Evolutionary conservation across 345 rosid genomes (phyloP).

Genomic region (Camelina neglecta): DNA sequence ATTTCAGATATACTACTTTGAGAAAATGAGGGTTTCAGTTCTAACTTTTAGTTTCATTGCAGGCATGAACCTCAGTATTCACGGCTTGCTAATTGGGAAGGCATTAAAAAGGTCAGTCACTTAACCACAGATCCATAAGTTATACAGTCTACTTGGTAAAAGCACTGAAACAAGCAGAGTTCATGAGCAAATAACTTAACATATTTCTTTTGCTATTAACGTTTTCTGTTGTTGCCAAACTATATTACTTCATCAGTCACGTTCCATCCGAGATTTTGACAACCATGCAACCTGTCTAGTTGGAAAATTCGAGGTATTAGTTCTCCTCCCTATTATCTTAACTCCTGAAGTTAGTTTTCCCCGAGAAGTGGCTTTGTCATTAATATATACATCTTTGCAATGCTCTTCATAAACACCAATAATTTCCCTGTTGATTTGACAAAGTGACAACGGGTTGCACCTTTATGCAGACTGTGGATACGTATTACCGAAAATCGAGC

Average conservation of each 20-base stretch:
- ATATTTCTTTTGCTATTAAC: slow-evolving; percentile 23
- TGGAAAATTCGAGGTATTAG: slow-evolving; percentile 82
- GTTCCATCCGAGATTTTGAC: slow-evolving; percentile 87
- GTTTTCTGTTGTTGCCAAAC: slow-evolving; percentile 19
- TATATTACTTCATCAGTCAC: slow-evolving; percentile 57
- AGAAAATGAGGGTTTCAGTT: slow-evolving; percentile 23
- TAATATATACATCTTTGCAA: slow-evolving; percentile 8
- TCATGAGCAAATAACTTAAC: neutral
- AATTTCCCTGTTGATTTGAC: slow-evolving; percentile 18
- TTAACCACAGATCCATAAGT: slow-evolving; percentile 9
- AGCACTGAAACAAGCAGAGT: slow-evolving; percentile 8
- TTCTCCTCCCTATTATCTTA: slow-evolving; percentile 12
- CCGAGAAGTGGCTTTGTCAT: slow-evolving; percentile 23
- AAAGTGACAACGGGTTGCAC: slow-evolving; percentile 7
- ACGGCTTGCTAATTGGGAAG: slow-evolving; percentile 95
- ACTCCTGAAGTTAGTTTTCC: slow-evolving; percentile 10
- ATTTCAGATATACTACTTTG: slow-evolving; percentile 8
- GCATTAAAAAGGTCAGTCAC: slow-evolving; percentile 73
- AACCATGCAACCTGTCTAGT: slow-evolving; percentile 79
- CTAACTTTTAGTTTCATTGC: slow-evolving; percentile 41
- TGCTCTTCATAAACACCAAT: slow-evolving; percentile 14
- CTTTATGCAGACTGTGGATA: slow-evolving; percentile 73
- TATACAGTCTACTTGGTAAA: neutral
- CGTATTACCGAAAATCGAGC: slow-evolving; percentile 83
- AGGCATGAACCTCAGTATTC: slow-evolving; percentile 90